These are phyloP conservation scores for Atractiella rhizophila DNA, from an alignment of 768 basidiomycete species.

Conservation along the genomic window DNA sequence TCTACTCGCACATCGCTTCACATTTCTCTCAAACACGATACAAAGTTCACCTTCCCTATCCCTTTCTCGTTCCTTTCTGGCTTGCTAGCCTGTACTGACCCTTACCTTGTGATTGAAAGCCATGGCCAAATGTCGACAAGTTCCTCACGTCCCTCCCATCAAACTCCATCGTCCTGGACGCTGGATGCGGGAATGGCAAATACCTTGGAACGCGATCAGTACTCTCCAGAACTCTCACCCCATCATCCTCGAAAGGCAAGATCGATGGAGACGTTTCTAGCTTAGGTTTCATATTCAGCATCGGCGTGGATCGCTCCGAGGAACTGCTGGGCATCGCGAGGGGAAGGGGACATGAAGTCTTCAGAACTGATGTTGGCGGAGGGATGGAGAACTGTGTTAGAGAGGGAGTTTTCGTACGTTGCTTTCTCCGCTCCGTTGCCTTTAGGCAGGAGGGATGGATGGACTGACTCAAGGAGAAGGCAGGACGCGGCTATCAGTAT, in stretches of 20 bases:
- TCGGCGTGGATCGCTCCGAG: background rate
- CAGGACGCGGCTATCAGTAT: slow-evolving; percentile 94
- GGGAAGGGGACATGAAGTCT: slow-evolving; percentile 36
- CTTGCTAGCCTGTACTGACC: slow-evolving; percentile 1
- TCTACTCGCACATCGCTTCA: slow-evolving; percentile 61
- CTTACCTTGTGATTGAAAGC: slow-evolving; percentile 27
- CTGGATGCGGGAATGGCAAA: slow-evolving; percentile 93
- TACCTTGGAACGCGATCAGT: slow-evolving; percentile 33
- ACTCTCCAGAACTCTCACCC: slow-evolving; percentile 3
- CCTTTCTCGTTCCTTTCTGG: background rate
- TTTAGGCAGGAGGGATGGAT: too few species aligned
- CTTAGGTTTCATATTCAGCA: background rate
- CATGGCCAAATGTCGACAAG: slow-evolving; percentile 61
- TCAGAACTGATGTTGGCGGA: slow-evolving; percentile 60
- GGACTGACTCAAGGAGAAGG: too few species aligned
- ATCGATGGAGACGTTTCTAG: slow-evolving; percentile 4
- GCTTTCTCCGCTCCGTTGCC: slow-evolving; percentile 1
- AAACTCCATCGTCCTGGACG: slow-evolving; percentile 71
- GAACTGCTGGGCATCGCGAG: slow-evolving; percentile 18
- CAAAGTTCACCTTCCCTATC: slow-evolving; percentile 30
- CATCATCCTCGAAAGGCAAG: background rate
- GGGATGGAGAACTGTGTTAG: slow-evolving; percentile 51
- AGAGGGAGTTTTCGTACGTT: slow-evolving; percentile 47
- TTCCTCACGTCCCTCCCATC: slow-evolving; percentile 47
- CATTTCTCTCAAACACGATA: slow-evolving; percentile 79